phyloP scores from a whole-genome alignment of 1,139 yeast species.

The Taphrina wiesneri region DNA sequence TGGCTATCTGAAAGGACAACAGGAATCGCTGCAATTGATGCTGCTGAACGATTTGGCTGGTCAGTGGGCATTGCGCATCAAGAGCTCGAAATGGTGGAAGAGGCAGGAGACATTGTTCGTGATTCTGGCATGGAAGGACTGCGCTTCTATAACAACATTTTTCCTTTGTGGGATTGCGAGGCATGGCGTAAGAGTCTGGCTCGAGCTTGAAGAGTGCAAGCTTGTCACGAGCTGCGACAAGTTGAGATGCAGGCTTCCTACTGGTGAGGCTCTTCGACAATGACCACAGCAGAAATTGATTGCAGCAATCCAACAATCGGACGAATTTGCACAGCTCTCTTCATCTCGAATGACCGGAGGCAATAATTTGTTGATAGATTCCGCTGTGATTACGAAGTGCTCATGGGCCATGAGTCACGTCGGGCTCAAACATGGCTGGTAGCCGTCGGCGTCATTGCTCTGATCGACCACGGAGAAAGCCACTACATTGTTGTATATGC shows the following conservation, averaged over 20 bases:
- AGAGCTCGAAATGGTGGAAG: constrained; percentile 62
- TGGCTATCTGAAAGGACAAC: constrained; percentile 43
- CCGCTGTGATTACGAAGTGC: too few species aligned
- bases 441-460: not conserved
- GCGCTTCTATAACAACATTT: constrained; percentile 28
- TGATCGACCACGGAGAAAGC: not conserved
- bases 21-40: constrained; percentile 52
- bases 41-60: constrained; percentile 63
- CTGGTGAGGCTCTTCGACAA: too few species aligned
- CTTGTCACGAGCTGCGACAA: too few species aligned
- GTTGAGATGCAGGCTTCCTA: too few species aligned
- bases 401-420: not conserved
- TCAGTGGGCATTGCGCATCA: constrained; percentile 68
- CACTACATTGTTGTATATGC: not conserved
- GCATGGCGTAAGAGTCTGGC: not conserved
- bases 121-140: constrained; percentile 66
- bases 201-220: not conserved
- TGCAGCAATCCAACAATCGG: too few species aligned
- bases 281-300: too few species aligned
- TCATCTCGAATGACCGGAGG: too few species aligned
- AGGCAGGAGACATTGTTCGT: constrained; percentile 59
- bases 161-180: not conserved
- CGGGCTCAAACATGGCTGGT: not conserved
- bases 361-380: too few species aligned
- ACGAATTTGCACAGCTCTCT: too few species aligned